These are phyloP conservation scores for Penicillium paxilli DNA, from an alignment of 495 filamentous ascomycete species.

Conservation along the genomic window DNA sequence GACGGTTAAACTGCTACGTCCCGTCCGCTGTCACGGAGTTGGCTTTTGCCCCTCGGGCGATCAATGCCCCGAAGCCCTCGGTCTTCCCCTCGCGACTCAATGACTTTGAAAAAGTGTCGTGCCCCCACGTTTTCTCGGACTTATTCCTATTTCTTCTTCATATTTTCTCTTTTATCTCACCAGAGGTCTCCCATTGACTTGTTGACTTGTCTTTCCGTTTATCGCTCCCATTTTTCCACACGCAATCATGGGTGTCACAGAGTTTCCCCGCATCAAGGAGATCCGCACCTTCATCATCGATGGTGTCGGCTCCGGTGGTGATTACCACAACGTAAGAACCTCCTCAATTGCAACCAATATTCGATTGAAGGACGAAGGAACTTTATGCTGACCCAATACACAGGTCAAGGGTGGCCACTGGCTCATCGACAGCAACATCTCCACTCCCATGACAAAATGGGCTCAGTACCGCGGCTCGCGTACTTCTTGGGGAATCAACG, in stretches of 20 bases:
- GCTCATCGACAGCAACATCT: slow-evolving; percentile 88
- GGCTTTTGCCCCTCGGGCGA: slow-evolving; percentile 26
- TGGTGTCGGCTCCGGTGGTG: slow-evolving; percentile 85
- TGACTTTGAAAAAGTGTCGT: slow-evolving; percentile 14
- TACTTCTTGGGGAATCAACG: slow-evolving; percentile 95
- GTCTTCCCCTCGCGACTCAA: slow-evolving; percentile 10
- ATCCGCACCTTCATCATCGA: slow-evolving; percentile 79
- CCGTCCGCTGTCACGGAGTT: background rate
- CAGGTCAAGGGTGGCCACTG: slow-evolving; percentile 82
- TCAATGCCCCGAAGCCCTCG: slow-evolving; percentile 34
- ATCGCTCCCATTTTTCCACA: background rate
- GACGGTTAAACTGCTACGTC: background rate
- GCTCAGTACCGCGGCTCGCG: slow-evolving; percentile 82
- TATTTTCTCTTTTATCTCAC: slow-evolving; percentile 6
- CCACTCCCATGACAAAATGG: slow-evolving; percentile 87
- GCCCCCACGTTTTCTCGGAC: slow-evolving; percentile 13
- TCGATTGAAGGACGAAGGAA: background rate
- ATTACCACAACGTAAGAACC: slow-evolving; percentile 80
- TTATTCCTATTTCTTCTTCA: slow-evolving; percentile 1
- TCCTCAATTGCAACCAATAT: background rate
- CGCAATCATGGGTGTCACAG: slow-evolving; percentile 34
- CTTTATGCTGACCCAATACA: slow-evolving; percentile 4
- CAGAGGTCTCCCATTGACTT: background rate
- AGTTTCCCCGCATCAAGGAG: slow-evolving; percentile 66
- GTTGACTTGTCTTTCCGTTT: background rate